Conservation (phyloP, 495 filamentous ascomycete species). For the Schizothecium vesticola region DNA sequence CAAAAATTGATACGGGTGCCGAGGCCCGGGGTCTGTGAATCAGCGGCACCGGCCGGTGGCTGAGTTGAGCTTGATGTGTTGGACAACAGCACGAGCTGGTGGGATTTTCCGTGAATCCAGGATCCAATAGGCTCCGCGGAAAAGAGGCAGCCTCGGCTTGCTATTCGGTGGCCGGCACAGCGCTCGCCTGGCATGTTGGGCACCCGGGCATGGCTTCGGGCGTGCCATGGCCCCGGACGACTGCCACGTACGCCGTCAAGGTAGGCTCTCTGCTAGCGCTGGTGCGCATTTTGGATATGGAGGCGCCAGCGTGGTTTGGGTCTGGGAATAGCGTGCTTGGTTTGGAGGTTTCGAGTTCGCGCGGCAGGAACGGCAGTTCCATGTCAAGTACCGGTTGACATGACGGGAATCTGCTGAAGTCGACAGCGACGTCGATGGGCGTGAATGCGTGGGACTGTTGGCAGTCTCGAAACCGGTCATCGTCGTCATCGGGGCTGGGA, state of each 20-base stretch:
- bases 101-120: neutral
- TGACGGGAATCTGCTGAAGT: neutral
- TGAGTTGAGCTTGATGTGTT: neutral
- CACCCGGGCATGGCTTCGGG: slow-evolving; percentile 22
- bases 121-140: slow-evolving; percentile 8
- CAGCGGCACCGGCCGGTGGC: neutral
- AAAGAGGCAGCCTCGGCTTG: slow-evolving; percentile 11
- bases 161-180: slow-evolving; percentile 13
- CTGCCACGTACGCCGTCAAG: slow-evolving; percentile 23
- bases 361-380: slow-evolving; percentile 8
- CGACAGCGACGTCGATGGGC: neutral
- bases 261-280: slow-evolving; percentile 5
- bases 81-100: neutral
- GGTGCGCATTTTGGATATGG: slow-evolving; percentile 13
- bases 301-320: neutral
- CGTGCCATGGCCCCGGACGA: slow-evolving; percentile 6
- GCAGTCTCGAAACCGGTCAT: slow-evolving; percentile 12
- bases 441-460: neutral
- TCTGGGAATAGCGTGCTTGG: slow-evolving; percentile 13
- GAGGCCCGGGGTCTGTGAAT: neutral
- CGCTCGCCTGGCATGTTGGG: slow-evolving; percentile 22
- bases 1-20: neutral
- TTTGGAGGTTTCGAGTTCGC: neutral
- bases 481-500: slow-evolving; percentile 5
- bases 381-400: neutral